These are phyloP conservation scores for Solanum arcanum DNA, from an alignment of 257 asterid genomes.

Conservation along the genomic window DNA sequence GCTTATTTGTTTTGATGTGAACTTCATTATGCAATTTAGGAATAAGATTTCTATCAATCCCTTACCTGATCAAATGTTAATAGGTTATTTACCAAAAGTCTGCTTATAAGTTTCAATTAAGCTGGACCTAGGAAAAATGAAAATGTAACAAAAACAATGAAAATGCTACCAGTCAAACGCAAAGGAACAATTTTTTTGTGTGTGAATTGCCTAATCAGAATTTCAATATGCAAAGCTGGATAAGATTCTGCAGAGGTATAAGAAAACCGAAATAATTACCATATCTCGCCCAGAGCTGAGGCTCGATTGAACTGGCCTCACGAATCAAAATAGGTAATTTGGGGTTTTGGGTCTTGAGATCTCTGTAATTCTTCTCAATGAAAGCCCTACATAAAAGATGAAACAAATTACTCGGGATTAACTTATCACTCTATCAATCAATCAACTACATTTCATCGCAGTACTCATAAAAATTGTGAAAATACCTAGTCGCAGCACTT, in stretches of 20 bases:
- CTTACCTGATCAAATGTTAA: background rate
- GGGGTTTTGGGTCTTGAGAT: slow-evolving; percentile 80
- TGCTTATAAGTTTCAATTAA: background rate
- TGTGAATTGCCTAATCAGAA: background rate
- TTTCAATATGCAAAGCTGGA: background rate
- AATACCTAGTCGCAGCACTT: slow-evolving; percentile 60
- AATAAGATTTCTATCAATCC: background rate
- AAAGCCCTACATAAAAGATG: slow-evolving; percentile 16
- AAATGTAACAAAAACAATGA: background rate
- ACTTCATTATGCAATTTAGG: background rate
- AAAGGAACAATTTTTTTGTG: background rate
- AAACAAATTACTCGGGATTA: background rate
- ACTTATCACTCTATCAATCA: background rate
- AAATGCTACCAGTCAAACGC: background rate
- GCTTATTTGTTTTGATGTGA: background rate
- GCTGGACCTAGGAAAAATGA: background rate
- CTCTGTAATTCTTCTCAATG: slow-evolving; percentile 75
- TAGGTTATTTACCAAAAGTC: background rate
- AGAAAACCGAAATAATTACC: slow-evolving; percentile 24
- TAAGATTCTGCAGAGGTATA: background rate
- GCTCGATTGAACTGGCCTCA: slow-evolving; percentile 65
- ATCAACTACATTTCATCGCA: background rate
- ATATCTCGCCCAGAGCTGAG: slow-evolving; percentile 96
- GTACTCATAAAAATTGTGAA: background rate
- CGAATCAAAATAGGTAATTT: slow-evolving; percentile 83